Percentiles rank a stretch among this genome's conserved stretches.
Evolutionary conservation across 106 monocot genomes (phyloP).

Genomic region (Platanthera guangdongensis): DNA sequence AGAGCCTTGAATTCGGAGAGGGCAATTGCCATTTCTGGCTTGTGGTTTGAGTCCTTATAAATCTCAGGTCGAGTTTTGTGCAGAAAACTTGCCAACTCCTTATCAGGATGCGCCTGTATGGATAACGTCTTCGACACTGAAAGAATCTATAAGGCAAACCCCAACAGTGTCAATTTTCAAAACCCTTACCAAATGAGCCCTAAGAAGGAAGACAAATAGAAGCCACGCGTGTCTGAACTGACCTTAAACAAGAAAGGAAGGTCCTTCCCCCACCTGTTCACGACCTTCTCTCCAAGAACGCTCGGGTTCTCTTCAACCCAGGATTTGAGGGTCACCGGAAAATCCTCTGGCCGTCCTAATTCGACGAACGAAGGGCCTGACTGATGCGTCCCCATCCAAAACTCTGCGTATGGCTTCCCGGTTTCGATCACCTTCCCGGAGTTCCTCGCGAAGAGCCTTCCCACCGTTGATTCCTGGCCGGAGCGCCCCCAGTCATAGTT

Average conservation of each 20-base stretch:
- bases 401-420: background rate
- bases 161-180: background rate
- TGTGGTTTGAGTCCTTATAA: conserved; percentile 35
- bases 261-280: conserved; percentile 54
- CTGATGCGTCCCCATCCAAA: too few relatives aligned
- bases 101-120: conserved; percentile 95
- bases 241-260: conserved; percentile 98
- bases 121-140: conserved; percentile 94
- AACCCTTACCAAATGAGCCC: background rate
- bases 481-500: conserved; percentile 83
- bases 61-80: conserved; percentile 41
- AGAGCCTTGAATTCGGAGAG: conserved; percentile 80
- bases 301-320: background rate
- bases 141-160: conserved; percentile 49
- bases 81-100: conserved; percentile 57
- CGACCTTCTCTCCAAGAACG: conserved; percentile 50
- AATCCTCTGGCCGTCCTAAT: too few relatives aligned
- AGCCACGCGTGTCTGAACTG: background rate
- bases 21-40: conserved; percentile 96
- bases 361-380: too few relatives aligned
- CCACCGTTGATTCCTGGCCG: conserved; percentile 58
- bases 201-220: background rate
- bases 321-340: too few relatives aligned
- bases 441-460: conserved; percentile 43
- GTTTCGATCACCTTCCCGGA: conserved; percentile 23